A percentile compares a stretch with the other conserved stretches of the same genome.
Conservation (phyloP, 176 grass and related monocot species). For the Puccinellia tenuiflora region DNA sequence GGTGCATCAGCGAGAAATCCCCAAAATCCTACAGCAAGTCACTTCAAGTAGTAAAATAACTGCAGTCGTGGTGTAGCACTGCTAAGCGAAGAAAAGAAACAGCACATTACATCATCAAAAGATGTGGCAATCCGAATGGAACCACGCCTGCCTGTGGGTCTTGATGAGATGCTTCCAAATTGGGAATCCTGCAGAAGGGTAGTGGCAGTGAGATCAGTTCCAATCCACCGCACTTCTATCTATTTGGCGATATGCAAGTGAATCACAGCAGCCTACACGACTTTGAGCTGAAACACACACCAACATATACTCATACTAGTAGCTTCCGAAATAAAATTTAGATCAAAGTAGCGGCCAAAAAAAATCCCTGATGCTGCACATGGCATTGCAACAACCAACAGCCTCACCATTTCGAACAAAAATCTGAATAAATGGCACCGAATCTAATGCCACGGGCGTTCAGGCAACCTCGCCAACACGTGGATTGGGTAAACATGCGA, state of each 20-base stretch:
- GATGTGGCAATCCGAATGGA: background rate
- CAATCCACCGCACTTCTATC: background rate
- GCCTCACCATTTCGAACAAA: background rate
- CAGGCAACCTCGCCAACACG: background rate
- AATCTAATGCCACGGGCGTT: background rate
- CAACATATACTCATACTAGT: background rate
- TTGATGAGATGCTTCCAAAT: background rate
- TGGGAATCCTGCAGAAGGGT: constrained; percentile 15
- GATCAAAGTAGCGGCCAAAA: too few relatives aligned
- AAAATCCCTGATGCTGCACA: background rate
- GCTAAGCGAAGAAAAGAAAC: background rate
- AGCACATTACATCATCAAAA: constrained; percentile 26
- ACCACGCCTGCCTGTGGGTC: background rate
- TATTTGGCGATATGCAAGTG: background rate
- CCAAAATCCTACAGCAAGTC: constrained; percentile 27
- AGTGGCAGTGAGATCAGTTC: background rate
- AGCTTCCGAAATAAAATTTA: background rate
- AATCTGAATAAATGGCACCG: background rate
- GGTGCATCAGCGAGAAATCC: constrained; percentile 22
- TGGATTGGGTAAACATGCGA: background rate
- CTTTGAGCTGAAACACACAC: background rate
- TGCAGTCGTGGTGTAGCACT: background rate
- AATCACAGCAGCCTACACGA: background rate
- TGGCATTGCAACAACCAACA: background rate
- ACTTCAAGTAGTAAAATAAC: background rate